Conservation (phyloP, 2,329 filamentous ascomycete genomes). For the Elsinoe ampelina region DNA sequence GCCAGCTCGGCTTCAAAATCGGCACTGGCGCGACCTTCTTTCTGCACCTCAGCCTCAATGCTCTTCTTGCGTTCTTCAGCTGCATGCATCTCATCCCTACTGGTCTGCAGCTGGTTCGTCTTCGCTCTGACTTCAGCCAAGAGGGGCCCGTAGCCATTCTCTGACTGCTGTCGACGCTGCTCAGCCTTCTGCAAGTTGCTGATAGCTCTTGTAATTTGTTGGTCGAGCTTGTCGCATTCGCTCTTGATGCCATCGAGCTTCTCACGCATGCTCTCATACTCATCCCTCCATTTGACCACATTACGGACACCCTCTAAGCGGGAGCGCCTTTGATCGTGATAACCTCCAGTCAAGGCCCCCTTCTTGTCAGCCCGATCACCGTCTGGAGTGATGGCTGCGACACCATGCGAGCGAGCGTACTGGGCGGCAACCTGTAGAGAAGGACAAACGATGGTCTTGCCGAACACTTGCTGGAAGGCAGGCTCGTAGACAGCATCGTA, state of each 20-base stretch:
- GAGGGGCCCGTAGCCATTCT: conserved; percentile 73
- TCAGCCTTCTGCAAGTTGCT: conserved; percentile 76
- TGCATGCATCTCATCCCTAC: conserved; percentile 62
- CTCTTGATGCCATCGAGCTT: conserved; percentile 57
- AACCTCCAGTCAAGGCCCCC: conserved; percentile 91
- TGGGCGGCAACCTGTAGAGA: conserved; percentile 79
- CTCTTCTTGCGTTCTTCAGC: conserved; percentile 57
- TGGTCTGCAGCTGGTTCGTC: conserved; percentile 62
- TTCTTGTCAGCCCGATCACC: conserved; percentile 93
- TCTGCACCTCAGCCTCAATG: conserved; percentile 51
- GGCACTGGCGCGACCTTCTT: conserved; percentile 61
- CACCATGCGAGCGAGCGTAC: conserved; percentile 82
- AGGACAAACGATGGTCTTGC: conserved; percentile 87
- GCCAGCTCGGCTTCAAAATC: conserved; percentile 72
- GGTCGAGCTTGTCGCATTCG: conserved; percentile 70
- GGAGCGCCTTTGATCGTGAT: conserved; percentile 75
- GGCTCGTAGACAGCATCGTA: conserved; percentile 70
- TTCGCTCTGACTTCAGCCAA: conserved; percentile 68
- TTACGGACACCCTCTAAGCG: conserved; percentile 75
- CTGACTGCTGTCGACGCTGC: conserved; percentile 65
- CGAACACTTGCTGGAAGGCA: conserved; percentile 91
- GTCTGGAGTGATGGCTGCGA: conserved; percentile 88
- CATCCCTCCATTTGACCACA: conserved; percentile 63
- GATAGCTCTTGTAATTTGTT: conserved; percentile 79
- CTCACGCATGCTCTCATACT: conserved; percentile 58